Base-by-base conservation (phyloP, 371 early-diverging fungal species). In the Mucor piriformis region DNA sequence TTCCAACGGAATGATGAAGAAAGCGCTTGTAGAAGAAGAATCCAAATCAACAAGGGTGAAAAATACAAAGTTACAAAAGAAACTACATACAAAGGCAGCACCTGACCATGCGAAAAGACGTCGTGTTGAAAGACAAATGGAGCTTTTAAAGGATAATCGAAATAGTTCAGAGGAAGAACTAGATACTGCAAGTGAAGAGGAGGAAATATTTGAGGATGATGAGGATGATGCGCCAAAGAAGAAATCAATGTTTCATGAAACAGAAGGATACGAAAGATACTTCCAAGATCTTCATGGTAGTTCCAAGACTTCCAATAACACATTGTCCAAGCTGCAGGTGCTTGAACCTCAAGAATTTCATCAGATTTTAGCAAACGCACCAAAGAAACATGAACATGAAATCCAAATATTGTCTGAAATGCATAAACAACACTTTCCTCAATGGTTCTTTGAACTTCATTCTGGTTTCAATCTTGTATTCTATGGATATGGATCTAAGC, bases 401-500 rank as follows among this genome's bases (percentile, higher is more conserved):
- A 83, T 79, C 44, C 66, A 66, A n/a, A 73, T 73, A n/a, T 69
- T 93, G 15, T 44, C 49, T 2, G 57, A 64, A 12, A 64, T 87
- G 37, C 88, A 93, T 53, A 76, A 82, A 37, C 73, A 73, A 15
- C 80, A 85, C 53, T 95, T 92, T 53, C 70, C 80, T 1, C 92
- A 95, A 59, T 95, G 95, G 96, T 76, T 65, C 50, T 92, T 93
- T 73, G 93, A 94, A 66, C 79, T 94, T 21, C 62, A 76, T 2
- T 70, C 82, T 13, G 83, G 82, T 13, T 97, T 92, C 75, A 95
- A 92, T 60, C 76, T 95, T 3, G 63, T 93, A 3, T 90, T 95
- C 54, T 94, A 93, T 57, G 97, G 96, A 0, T 93, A 85, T 56
- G 96, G 96, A 0, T 96, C 96, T 15, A 97, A 97, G 67, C 85